phyloP scores from a whole-genome alignment of 495 filamentous ascomycete genomes.

The Apodospora peruviana region DNA sequence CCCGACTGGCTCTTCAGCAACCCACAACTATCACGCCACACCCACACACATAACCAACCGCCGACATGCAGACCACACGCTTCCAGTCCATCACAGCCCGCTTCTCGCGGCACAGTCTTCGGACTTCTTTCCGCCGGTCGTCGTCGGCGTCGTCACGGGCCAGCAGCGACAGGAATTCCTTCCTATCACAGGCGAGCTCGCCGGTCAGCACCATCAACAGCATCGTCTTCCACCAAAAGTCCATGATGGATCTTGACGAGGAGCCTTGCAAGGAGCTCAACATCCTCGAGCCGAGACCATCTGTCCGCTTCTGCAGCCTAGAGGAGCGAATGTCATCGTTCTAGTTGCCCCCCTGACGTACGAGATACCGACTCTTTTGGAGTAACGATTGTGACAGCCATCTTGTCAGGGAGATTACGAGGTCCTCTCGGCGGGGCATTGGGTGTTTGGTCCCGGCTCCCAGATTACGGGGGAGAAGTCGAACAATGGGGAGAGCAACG shows the following conservation, averaged over 20 bases:
- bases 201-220: conserved; percentile 45
- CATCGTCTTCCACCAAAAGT: conserved; percentile 44
- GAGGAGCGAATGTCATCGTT: conserved; percentile 47
- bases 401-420: neutral
- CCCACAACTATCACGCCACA: neutral
- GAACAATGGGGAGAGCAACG: neutral
- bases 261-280: conserved; percentile 39
- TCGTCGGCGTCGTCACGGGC: conserved; percentile 33
- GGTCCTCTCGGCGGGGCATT: neutral
- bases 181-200: conserved; percentile 34
- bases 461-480: neutral
- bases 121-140: conserved; percentile 45
- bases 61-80: conserved; percentile 41
- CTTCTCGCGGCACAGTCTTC: conserved; percentile 40
- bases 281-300: conserved; percentile 50
- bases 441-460: too few species aligned
- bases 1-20: neutral
- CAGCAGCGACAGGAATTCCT: conserved; percentile 35
- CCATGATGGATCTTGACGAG: conserved; percentile 42
- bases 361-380: conserved; percentile 1
- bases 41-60: neutral
- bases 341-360: conserved; percentile 12
- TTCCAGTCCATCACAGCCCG: conserved; percentile 46
- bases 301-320: conserved; percentile 49
- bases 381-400: neutral